Evolutionary conservation across 805 yeast genomes (phyloP), one percentile per base, ranked within the genome.

Genomic region (Metschnikowia amazonensis): DNA sequence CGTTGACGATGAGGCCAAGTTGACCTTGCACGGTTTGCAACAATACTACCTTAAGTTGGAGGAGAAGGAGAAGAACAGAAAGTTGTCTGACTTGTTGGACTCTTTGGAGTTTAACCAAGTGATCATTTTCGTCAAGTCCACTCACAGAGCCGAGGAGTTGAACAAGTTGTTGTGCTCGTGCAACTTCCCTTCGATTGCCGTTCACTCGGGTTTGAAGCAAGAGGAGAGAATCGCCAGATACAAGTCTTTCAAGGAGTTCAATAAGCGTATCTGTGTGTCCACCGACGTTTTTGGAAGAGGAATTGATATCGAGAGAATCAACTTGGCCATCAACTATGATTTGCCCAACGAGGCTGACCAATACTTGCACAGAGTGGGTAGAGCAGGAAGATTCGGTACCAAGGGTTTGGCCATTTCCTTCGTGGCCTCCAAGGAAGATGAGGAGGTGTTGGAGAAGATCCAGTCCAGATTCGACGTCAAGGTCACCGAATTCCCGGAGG

Each of bases 301-400:
- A 77, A 94, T 92, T 62, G 99, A 92, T 80, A 92, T 92, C 58
- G 99, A 92, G 79, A 89, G 99, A 76, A 92, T 92, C 73, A 92
- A 92, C 74, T 75, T 92, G 68, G 99, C 99, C 51, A 89, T 92
- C 77, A 94, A 92, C 78, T 92, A 92, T 72, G 99, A 92, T 72
- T 75, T 92, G 76, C 97, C 99, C 59, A 76, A 71, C 55, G 97
- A 90, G 75, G 96, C 98, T 54, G 98, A 92, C 71, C 97, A 94
- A 72, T 92, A 94, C 73, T 81, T 92, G 67, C 99, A 92, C 77
- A 89, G 99, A 77, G 99, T 92, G 53, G 99, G 99, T 65, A 89
- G 99, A 82, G 99, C 99, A 58, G 99, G 99, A 74, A 90, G 99
- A 80, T 92, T 92, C 62, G 99, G 99, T 77, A 92, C 99, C 66